These are phyloP conservation scores for Penstemon eatonii DNA, from an alignment of 257 asterid genomes.

Conservation along the genomic window DNA sequence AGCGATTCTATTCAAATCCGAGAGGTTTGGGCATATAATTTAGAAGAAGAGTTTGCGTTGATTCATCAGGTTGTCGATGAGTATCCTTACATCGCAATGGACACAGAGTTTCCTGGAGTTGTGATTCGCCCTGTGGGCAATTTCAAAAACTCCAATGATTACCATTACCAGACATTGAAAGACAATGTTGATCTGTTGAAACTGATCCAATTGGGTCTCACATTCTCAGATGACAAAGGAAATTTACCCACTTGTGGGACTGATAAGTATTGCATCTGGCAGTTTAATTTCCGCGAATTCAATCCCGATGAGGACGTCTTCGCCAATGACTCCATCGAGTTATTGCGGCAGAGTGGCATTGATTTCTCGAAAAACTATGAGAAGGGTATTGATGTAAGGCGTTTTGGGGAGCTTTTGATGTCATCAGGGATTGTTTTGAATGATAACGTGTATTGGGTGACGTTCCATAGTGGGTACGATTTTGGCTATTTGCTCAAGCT, in stretches of 20 bases:
- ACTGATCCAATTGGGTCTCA: constrained; percentile 70
- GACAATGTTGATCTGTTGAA: constrained; percentile 71
- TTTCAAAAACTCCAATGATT: constrained; percentile 55
- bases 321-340: constrained; percentile 59
- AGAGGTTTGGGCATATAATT: constrained; percentile 73
- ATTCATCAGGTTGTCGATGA: constrained; percentile 65
- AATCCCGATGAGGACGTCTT: constrained; percentile 63
- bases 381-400: constrained; percentile 55
- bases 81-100: constrained; percentile 75
- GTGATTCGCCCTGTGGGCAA: constrained; percentile 62
- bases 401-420: constrained; percentile 77
- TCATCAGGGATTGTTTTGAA: constrained; percentile 73
- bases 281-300: constrained; percentile 74
- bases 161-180: constrained; percentile 62
- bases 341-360: constrained; percentile 67
- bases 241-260: constrained; percentile 66
- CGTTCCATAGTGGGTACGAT: constrained; percentile 76
- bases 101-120: constrained; percentile 75
- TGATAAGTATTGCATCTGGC: constrained; percentile 70
- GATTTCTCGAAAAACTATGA: constrained; percentile 53
- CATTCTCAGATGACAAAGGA: constrained; percentile 70
- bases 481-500: constrained; percentile 74
- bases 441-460: constrained; percentile 66
- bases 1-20: constrained; percentile 67
- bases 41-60: constrained; percentile 64